phyloP scores from a whole-genome alignment of 2,329 filamentous ascomycete species.

The Triangularia setosa region DNA sequence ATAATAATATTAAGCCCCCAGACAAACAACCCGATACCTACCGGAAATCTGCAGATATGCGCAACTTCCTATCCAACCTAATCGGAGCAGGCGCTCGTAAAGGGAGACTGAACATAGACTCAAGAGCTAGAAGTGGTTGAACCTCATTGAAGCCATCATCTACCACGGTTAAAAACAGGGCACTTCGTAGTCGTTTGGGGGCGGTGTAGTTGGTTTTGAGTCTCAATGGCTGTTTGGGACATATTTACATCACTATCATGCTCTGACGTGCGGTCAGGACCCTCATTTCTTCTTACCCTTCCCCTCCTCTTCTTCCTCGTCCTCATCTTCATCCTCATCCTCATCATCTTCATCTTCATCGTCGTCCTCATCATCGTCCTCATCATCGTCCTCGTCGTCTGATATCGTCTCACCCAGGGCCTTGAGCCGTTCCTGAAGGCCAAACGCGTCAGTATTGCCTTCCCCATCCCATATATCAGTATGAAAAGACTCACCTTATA shows the following conservation, averaged over 20 bases:
- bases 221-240: neutral
- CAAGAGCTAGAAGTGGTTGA: too few species aligned
- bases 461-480: neutral
- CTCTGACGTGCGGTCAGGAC: neutral
- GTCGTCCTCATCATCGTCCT: constrained; percentile 53
- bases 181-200: too few species aligned
- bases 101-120: too few species aligned
- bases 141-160: too few species aligned
- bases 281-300: neutral
- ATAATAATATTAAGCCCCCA: too few species aligned
- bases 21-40: too few species aligned
- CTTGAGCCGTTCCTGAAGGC: constrained; percentile 53
- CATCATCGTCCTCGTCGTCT: constrained; percentile 68
- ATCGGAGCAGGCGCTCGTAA: too few species aligned
- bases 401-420: constrained; percentile 68
- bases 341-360: constrained; percentile 43
- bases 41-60: too few species aligned
- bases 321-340: constrained; percentile 1
- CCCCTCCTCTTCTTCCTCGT: neutral
- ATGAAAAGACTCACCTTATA: constrained; percentile 63
- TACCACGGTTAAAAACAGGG: too few species aligned
- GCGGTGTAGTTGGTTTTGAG: neutral
- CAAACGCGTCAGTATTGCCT: constrained; percentile 8
- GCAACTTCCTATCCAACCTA: too few species aligned
- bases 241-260: neutral